Conservation (phyloP, 2,329 filamentous ascomycete genomes). For the Hymenoscyphus fructigenus region DNA sequence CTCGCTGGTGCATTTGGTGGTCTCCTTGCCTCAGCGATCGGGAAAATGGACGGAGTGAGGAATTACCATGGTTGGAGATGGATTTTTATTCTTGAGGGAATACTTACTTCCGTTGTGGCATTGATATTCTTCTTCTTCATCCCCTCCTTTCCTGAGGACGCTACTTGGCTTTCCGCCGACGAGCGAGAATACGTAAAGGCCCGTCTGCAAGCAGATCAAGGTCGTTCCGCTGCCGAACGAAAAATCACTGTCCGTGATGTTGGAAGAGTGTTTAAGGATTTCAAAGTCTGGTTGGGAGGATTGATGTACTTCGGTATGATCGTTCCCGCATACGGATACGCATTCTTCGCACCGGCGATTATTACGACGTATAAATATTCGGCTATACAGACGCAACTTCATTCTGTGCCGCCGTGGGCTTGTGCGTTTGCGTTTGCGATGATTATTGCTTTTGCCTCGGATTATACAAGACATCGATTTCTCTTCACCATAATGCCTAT, state of each 20-base stretch:
- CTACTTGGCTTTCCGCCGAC: slow-evolving; percentile 69
- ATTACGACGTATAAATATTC: slow-evolving; percentile 65
- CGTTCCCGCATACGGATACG: slow-evolving; percentile 75
- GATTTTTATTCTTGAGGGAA: slow-evolving; percentile 79
- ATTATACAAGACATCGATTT: slow-evolving; percentile 71
- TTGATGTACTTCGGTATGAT: slow-evolving; percentile 82
- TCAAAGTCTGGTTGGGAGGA: slow-evolving; percentile 70
- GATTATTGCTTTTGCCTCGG: slow-evolving; percentile 69
- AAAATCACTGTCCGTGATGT: slow-evolving; percentile 60
- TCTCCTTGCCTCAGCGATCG: slow-evolving; percentile 80
- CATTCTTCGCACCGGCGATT: slow-evolving; percentile 74
- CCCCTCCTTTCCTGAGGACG: slow-evolving; percentile 72
- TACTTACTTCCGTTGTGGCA: slow-evolving; percentile 60
- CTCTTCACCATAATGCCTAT: slow-evolving; percentile 70
- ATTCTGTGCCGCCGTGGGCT: slow-evolving; percentile 59
- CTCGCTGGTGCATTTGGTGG: slow-evolving; percentile 84
- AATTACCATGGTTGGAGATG: slow-evolving; percentile 76
- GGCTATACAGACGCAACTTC: slow-evolving; percentile 51
- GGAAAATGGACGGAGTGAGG: slow-evolving; percentile 74
- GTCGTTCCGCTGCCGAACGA: slow-evolving; percentile 62
- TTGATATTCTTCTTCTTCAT: slow-evolving; percentile 67
- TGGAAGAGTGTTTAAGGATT: slow-evolving; percentile 66
- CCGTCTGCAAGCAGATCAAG: slow-evolving; percentile 67
- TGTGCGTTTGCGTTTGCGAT: slow-evolving; percentile 79
- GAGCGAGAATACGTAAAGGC: slow-evolving; percentile 67